Evolutionary conservation across 768 basidiomycete genomes (phyloP), one percentile per base, ranked within the genome.

Genomic region (Pisolithus orientalis): DNA sequence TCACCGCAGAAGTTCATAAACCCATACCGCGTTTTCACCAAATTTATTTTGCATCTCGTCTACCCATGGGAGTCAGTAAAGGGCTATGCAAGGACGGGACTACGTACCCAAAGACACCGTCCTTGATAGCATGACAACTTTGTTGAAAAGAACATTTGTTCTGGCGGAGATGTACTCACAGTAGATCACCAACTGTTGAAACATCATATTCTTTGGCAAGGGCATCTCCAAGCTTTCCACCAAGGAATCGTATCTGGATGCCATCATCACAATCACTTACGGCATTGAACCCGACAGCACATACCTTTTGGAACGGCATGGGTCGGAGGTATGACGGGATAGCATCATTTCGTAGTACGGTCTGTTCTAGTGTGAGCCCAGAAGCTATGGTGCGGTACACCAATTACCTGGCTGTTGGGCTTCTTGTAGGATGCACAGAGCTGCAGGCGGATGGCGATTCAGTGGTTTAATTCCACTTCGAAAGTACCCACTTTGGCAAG

Each of bases 391-490:
- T 37, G 51, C 34, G 48, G 53, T 28, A 6, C 14, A 45, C 47
- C 24, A 27, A 62, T 44, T 58, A 87, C 93, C 73, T 95, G 94
- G 44, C 78, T 84, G 54, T 90, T 85, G 0, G 88, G 90, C 64
- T 99, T 99, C 72, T 84, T 85, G 72, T 90, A 93, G 1, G 91
- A 95, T 7, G 94, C 93, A 37, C 83, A 80, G 16, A 99, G 78
- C 89, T 94, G 53, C 31, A 39, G 29, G 50, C 11, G 16, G 17
- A 50, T 25, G 53, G 58, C 16, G 56, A 51, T 53, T 51, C 56
- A 9, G 31, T 21, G 27, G 28, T 16, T 11, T 6, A 14, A 7
- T 29, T 29, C n/a, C 21, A 37, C 16, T 44, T 11, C 7, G 8
- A 48, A 34, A 46, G 25, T 17, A 48, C 62, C 46, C 50, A 90